Percentiles rank a stretch among this genome's conserved stretches.
These are phyloP conservation scores for Alternaria burnsii DNA, from an alignment of 2,329 filamentous ascomycete genomes.

Conservation along the genomic window DNA sequence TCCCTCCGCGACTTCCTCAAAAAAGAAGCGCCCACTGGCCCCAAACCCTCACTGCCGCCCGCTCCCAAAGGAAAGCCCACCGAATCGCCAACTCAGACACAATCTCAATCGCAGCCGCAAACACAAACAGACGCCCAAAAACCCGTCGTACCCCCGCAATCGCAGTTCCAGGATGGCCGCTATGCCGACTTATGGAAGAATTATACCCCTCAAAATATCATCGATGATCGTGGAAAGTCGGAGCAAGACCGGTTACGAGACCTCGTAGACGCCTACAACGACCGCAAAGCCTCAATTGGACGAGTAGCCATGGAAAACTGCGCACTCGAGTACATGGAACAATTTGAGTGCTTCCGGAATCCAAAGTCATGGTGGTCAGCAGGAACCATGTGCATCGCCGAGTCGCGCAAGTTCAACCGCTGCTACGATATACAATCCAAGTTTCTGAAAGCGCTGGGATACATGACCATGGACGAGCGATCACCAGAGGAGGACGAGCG, in stretches of 20 bases:
- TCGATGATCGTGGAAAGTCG: conserved; percentile 74
- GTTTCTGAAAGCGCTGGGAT: conserved; percentile 90
- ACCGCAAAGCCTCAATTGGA: conserved; percentile 79
- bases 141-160: conserved; percentile 59
- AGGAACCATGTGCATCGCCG: conserved; percentile 80
- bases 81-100: conserved; percentile 23
- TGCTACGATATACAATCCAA: conserved; percentile 93
- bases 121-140: conserved; percentile 30
- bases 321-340: conserved; percentile 81
- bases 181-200: conserved; percentile 93
- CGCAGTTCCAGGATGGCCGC: conserved; percentile 72
- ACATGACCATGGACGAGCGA: conserved; percentile 73
- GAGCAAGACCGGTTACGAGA: conserved; percentile 83
- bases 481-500: conserved; percentile 77
- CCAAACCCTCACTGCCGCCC: conserved; percentile 50
- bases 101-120: conserved; percentile 11
- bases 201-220: conserved; percentile 76
- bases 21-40: conserved; percentile 80
- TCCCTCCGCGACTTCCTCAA: conserved; percentile 84
- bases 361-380: conserved; percentile 70
- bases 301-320: conserved; percentile 92
- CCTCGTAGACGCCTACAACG: conserved; percentile 84
- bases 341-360: conserved; percentile 81
- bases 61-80: conserved; percentile 38
- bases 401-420: conserved; percentile 80